Percentiles rank a stretch among this genome's conserved stretches.
These are phyloP conservation scores for Saraca asoca DNA, from an alignment of 331 rosid genomes.

Conservation along the genomic window DNA sequence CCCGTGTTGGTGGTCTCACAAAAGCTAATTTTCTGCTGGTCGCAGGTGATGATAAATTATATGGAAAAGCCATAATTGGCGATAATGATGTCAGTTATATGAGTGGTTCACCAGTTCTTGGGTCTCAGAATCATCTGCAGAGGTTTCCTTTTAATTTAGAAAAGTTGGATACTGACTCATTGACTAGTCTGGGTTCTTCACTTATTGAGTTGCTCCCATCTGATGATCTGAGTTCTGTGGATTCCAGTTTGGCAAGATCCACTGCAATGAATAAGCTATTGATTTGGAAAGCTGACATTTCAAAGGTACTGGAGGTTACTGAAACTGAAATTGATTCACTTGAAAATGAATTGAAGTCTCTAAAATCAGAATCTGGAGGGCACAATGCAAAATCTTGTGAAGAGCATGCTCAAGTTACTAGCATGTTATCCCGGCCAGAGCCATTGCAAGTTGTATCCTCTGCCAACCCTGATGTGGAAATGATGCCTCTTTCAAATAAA, in stretches of 20 bases:
- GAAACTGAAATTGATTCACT: conserved; percentile 90
- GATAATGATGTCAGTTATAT: conserved; percentile 60
- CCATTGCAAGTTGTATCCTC: conserved; percentile 51
- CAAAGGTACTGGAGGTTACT: conserved; percentile 81
- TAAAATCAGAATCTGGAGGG: conserved; percentile 54
- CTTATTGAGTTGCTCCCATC: conserved; percentile 64
- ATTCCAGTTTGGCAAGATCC: conserved; percentile 54
- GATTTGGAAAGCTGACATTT: conserved; percentile 81
- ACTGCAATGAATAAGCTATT: conserved; percentile 72
- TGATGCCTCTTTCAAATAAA: conserved; percentile 48
- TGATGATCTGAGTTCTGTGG: conserved; percentile 60
- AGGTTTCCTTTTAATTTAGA: conserved; percentile 62
- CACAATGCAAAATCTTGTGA: conserved; percentile 42
- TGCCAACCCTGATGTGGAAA: conserved; percentile 43
- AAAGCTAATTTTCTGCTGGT: conserved; percentile 33
- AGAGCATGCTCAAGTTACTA: conserved; percentile 44
- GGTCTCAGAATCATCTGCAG: conserved; percentile 50
- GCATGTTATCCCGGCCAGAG: conserved; percentile 45
- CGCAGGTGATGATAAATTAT: conserved; percentile 76
- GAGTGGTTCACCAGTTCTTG: conserved; percentile 56
- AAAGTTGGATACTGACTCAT: conserved; percentile 56
- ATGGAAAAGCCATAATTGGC: conserved; percentile 48
- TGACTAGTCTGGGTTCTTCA: conserved; percentile 59
- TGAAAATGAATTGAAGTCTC: conserved; percentile 71
- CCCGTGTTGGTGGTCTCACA: neutral